Percentiles rank a stretch among this genome's conserved stretches.
These are phyloP conservation scores for Neurospora pannonica DNA, from an alignment of 495 filamentous ascomycete species.

Conservation along the genomic window DNA sequence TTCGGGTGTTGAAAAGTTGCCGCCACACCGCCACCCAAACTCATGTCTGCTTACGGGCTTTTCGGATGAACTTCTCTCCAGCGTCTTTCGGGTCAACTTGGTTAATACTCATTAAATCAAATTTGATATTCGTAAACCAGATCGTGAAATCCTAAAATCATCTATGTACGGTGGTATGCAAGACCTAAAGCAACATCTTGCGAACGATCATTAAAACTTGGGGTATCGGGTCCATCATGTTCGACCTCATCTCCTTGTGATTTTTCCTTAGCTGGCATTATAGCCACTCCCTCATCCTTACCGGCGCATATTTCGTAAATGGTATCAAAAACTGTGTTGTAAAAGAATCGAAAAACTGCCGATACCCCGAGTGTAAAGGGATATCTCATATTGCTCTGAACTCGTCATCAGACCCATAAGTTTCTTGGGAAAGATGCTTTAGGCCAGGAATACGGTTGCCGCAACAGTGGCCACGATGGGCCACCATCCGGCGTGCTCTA, in stretches of 20 bases:
- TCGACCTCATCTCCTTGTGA: background rate
- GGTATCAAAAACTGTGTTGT: background rate
- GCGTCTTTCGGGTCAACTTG: background rate
- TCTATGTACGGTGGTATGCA: background rate
- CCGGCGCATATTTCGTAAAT: background rate
- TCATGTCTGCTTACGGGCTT: background rate
- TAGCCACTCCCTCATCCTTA: background rate
- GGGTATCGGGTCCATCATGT: background rate
- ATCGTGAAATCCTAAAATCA: background rate
- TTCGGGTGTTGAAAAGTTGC: background rate
- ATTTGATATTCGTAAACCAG: background rate
- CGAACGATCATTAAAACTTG: background rate
- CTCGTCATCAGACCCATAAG: background rate
- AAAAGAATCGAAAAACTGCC: background rate
- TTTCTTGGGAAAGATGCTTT: slow-evolving; percentile 2
- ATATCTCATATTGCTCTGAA: background rate
- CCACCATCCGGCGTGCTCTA: slow-evolving; percentile 52
- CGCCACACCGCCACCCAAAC: background rate
- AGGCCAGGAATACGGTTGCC: slow-evolving; percentile 40
- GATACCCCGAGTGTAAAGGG: background rate
- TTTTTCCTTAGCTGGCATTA: background rate
- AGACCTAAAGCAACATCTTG: background rate
- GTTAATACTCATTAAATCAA: background rate
- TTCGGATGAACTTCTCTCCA: background rate
- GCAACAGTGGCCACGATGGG: slow-evolving; percentile 43